A percentile compares a stretch with the other conserved stretches of the same genome.
Evolutionary conservation across 805 yeast species (phyloP).

Genomic region (Middelhovenomyces tepae): DNA sequence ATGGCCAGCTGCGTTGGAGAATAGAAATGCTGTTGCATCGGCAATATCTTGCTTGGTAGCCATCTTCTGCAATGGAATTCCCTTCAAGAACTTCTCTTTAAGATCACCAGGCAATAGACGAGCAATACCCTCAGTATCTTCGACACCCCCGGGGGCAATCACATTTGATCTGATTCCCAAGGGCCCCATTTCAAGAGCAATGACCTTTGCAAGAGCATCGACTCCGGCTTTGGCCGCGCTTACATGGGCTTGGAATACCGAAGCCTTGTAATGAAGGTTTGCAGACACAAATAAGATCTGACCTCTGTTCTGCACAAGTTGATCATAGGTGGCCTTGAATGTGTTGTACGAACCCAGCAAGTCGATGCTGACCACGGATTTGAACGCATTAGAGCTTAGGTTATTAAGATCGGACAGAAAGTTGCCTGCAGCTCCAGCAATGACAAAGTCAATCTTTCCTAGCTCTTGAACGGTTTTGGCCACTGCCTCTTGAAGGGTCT

Average conservation of each 20-base stretch:
- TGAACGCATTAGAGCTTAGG: constrained; percentile 78
- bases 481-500: constrained; percentile 55
- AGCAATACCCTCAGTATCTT: constrained; percentile 75
- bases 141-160: constrained; percentile 89
- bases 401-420: constrained; percentile 73
- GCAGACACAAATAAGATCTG: constrained; percentile 76
- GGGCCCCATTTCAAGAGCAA: constrained; percentile 90
- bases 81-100: constrained; percentile 34
- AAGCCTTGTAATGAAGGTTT: constrained; percentile 81
- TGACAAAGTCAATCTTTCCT: constrained; percentile 77
- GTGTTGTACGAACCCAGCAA: constrained; percentile 84
- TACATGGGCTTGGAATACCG: constrained; percentile 83
- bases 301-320: constrained; percentile 61
- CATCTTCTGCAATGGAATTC: constrained; percentile 42
- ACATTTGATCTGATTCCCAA: constrained; percentile 75
- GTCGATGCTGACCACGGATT: constrained; percentile 80
- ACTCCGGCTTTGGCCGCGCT: constrained; percentile 95
- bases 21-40: constrained; percentile 72
- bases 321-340: constrained; percentile 66
- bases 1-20: constrained; percentile 73
- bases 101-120: constrained; percentile 43
- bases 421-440: constrained; percentile 96
- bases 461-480: constrained; percentile 52
- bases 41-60: constrained; percentile 79
- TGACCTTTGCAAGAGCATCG: constrained; percentile 73